Conservation (phyloP, 805 yeast species). For the Wickerhamomyces chambardii region DNA sequence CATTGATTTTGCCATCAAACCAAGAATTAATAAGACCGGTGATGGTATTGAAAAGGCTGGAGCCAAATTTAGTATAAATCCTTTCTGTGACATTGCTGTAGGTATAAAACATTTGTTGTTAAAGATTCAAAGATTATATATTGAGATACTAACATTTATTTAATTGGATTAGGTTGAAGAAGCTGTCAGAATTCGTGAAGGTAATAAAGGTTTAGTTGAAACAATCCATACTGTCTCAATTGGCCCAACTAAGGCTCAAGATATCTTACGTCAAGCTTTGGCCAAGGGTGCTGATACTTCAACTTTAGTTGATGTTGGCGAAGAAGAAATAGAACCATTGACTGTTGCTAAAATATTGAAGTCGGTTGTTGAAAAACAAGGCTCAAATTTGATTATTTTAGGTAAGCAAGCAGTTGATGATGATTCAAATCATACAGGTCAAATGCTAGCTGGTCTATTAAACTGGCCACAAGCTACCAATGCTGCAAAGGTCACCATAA, state of each 20-base stretch:
- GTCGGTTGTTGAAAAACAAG: slow-evolving; percentile 59
- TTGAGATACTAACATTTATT: slow-evolving; percentile 3
- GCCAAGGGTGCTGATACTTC: slow-evolving; percentile 94
- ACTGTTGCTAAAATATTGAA: slow-evolving; percentile 80
- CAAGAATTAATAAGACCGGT: slow-evolving; percentile 79
- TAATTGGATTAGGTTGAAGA: slow-evolving; percentile 49
- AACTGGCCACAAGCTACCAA: slow-evolving; percentile 97
- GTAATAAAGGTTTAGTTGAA: slow-evolving; percentile 60
- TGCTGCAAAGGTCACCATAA: slow-evolving; percentile 74
- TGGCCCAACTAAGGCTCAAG: slow-evolving; percentile 83
- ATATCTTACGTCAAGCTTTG: slow-evolving; percentile 77
- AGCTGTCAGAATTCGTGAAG: slow-evolving; percentile 70
- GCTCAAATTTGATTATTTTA: slow-evolving; percentile 71
- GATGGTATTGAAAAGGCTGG: slow-evolving; percentile 81
- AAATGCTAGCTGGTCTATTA: slow-evolving; percentile 87
- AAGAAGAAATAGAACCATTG: slow-evolving; percentile 73
- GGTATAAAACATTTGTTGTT: not conserved
- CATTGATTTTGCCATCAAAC: slow-evolving; percentile 88
- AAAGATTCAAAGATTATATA: too few species aligned
- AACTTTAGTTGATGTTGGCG: slow-evolving; percentile 73
- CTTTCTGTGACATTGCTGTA: slow-evolving; percentile 93
- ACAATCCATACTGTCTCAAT: slow-evolving; percentile 85
- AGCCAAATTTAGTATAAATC: slow-evolving; percentile 87
- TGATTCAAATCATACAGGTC: slow-evolving; percentile 93
- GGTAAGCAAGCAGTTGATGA: slow-evolving; percentile 98